A percentile compares a stretch with the other conserved stretches of the same genome.
Evolutionary conservation across 2,329 filamentous ascomycete species (phyloP).

Genomic region (Pestalotiopsis sp.): DNA sequence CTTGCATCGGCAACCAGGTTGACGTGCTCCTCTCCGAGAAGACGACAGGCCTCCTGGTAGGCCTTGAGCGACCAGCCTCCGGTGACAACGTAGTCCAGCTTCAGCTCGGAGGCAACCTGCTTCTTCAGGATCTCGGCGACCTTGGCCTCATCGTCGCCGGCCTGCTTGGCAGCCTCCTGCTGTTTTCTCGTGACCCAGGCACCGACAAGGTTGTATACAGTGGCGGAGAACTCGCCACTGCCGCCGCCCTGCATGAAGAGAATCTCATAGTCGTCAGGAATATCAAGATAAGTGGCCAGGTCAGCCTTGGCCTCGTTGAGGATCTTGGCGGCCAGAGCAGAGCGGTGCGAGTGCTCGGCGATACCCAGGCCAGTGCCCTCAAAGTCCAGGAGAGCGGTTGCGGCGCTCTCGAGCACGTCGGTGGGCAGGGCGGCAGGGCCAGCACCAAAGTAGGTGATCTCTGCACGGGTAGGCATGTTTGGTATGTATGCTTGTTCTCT

Average conservation of each 20-base stretch:
- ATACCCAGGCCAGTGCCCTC: conserved; percentile 79
- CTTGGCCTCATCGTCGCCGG: conserved; percentile 50
- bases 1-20: conserved; percentile 75
- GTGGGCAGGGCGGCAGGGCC: conserved; percentile 88
- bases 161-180: conserved; percentile 56
- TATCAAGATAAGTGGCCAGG: conserved; percentile 72
- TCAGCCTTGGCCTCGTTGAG: conserved; percentile 76
- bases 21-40: conserved; percentile 76
- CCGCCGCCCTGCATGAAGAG: conserved; percentile 88
- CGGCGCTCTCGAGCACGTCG: conserved; percentile 73
- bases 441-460: conserved; percentile 85
- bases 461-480: conserved; percentile 53
- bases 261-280: conserved; percentile 84
- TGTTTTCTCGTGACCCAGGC: conserved; percentile 77
- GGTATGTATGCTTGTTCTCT: not conserved
- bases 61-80: conserved; percentile 92
- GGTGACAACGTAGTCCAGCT: conserved; percentile 87
- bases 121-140: conserved; percentile 60
- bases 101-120: conserved; percentile 68
- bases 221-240: conserved; percentile 80
- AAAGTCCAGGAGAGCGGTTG: conserved; percentile 78
- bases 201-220: conserved; percentile 79
- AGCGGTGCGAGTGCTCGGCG: conserved; percentile 89
- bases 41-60: conserved; percentile 74
- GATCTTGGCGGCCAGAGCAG: conserved; percentile 73